Conservation (phyloP, 768 basidiomycete species). For the Cystofilobasidium macerans region DNA sequence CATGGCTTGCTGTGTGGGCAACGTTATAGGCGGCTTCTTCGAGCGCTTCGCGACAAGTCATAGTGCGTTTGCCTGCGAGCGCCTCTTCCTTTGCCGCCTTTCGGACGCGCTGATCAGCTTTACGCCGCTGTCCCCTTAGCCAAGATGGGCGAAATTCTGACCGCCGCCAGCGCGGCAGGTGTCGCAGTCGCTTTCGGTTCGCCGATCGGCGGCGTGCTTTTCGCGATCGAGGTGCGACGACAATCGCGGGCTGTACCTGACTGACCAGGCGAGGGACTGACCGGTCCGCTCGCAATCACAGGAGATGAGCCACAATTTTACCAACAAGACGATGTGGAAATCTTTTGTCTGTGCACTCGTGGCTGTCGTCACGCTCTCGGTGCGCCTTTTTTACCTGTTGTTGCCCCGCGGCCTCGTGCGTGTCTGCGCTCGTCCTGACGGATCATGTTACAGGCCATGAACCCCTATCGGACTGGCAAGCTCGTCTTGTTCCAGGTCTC, state of each 20-base stretch:
- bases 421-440: neutral
- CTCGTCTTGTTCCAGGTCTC: conserved; percentile 96
- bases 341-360: conserved; percentile 95
- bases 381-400: conserved; percentile 41
- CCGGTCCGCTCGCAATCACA: conserved; percentile 1
- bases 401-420: too few species aligned
- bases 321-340: conserved; percentile 96
- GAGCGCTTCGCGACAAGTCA: conserved; percentile 72
- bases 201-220: conserved; percentile 92
- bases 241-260: too few species aligned
- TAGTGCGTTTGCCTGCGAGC: conserved; percentile 45
- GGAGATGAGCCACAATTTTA: conserved; percentile 99
- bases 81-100: neutral
- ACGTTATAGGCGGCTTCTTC: conserved; percentile 76
- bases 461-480: conserved; percentile 94
- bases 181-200: conserved; percentile 98
- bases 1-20: conserved; percentile 87
- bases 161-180: conserved; percentile 91
- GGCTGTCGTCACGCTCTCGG: conserved; percentile 89
- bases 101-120: conserved; percentile 39
- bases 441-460: conserved; percentile 71
- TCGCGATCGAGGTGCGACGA: conserved; percentile 89
- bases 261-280: too few species aligned
- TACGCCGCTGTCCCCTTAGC: conserved; percentile 31
- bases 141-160: conserved; percentile 70